These are phyloP conservation scores for Didymella pinodella DNA, from an alignment of 2,329 filamentous ascomycete genomes.

Conservation along the genomic window DNA sequence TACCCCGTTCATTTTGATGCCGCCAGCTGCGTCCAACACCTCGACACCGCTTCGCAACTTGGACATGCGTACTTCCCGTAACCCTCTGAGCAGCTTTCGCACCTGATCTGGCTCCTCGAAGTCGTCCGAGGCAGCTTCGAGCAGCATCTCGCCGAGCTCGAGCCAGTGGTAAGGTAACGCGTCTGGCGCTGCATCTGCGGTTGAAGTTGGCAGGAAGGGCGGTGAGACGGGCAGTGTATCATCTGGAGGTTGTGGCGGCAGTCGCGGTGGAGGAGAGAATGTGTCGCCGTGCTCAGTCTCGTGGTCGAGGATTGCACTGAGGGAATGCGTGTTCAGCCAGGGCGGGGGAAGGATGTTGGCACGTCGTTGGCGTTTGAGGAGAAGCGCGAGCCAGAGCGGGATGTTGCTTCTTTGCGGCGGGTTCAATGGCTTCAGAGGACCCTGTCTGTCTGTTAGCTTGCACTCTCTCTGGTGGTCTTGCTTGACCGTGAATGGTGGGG, in stretches of 20 bases:
- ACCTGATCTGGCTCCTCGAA: conserved; percentile 77
- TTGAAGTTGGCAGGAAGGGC: conserved; percentile 81
- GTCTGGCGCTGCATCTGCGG: conserved; percentile 70
- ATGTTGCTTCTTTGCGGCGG: conserved; percentile 82
- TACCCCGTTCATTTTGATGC: conserved; percentile 80
- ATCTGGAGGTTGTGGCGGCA: conserved; percentile 63
- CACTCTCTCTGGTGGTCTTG: background rate
- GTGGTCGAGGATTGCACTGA: conserved; percentile 78
- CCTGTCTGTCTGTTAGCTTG: conserved; percentile 61
- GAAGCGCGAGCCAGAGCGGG: conserved; percentile 92
- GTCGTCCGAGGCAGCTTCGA: conserved; percentile 86
- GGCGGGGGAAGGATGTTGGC: conserved; percentile 91
- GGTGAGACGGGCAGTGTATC: conserved; percentile 56
- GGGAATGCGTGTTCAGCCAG: conserved; percentile 82
- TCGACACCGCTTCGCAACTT: conserved; percentile 83
- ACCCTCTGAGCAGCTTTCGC: conserved; percentile 76
- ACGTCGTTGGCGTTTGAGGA: conserved; percentile 91
- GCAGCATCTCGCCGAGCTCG: conserved; percentile 84
- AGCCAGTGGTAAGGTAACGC: conserved; percentile 95
- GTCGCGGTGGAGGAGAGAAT: conserved; percentile 80
- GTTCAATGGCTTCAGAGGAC: conserved; percentile 75
- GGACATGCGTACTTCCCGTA: conserved; percentile 86
- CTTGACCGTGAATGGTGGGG: conserved; percentile 26
- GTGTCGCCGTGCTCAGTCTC: conserved; percentile 77
- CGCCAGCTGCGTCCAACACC: conserved; percentile 73